Percentiles rank a stretch among this genome's conserved stretches.
Evolutionary conservation across 2,329 filamentous ascomycete species (phyloP).

Genomic region (Phialophora chinensis): DNA sequence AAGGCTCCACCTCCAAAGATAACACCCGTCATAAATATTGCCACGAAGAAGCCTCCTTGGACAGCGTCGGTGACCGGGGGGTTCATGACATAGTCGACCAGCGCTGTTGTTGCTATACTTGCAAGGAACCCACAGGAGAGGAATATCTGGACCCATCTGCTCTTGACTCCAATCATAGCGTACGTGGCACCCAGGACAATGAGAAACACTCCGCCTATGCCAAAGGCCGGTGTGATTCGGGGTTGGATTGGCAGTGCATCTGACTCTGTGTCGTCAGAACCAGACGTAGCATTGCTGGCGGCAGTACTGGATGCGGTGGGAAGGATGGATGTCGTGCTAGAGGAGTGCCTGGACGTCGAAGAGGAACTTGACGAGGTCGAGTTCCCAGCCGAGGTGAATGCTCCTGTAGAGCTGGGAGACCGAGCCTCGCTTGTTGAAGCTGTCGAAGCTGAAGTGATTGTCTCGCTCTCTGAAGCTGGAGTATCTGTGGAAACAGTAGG

Average conservation of each 20-base stretch:
- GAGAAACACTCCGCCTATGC: constrained; percentile 77
- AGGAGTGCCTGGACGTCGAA: constrained; percentile 12
- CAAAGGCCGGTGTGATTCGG: constrained; percentile 78
- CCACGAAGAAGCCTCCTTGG: constrained; percentile 87
- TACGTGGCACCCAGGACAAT: constrained; percentile 74
- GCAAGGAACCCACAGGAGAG: constrained; percentile 77
- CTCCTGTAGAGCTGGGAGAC: constrained; percentile 8
- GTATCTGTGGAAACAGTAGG: constrained; percentile 13
- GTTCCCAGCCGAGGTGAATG: constrained; percentile 6
- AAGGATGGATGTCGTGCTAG: constrained; percentile 30
- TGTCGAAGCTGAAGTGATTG: constrained; percentile 8
- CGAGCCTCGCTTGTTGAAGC: constrained; percentile 11
- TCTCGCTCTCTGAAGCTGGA: constrained; percentile 14
- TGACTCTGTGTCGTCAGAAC: constrained; percentile 12
- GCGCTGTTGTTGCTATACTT: constrained; percentile 73
- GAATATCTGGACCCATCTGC: constrained; percentile 77
- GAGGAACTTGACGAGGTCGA: background rate
- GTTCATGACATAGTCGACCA: constrained; percentile 88
- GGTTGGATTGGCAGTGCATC: constrained; percentile 71
- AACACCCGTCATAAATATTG: constrained; percentile 72
- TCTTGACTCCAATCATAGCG: constrained; percentile 80
- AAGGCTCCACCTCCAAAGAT: constrained; percentile 75
- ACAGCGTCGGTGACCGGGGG: constrained; percentile 74
- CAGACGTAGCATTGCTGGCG: constrained; percentile 22
- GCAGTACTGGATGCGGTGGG: constrained; percentile 30